Conservation (phyloP, 2,329 filamentous ascomycete genomes). For the Raffaelea albimanens region DNA sequence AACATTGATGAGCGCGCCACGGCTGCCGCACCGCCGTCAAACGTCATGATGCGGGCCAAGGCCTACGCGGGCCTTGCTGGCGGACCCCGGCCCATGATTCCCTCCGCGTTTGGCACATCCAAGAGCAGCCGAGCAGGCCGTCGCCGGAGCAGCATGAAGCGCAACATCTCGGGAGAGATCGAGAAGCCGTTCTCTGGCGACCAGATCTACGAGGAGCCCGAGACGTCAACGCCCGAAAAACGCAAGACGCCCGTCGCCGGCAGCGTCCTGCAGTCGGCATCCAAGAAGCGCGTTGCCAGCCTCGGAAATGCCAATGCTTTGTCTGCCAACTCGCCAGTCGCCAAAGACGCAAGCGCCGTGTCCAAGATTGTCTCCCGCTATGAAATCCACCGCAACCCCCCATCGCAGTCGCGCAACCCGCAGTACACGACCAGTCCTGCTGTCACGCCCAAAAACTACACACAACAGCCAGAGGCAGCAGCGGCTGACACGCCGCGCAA, state of each 20-base stretch:
- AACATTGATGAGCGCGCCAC: slow-evolving; percentile 8
- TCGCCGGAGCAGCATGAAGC: slow-evolving; percentile 56
- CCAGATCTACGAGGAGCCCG: slow-evolving; percentile 84
- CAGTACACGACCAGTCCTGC: slow-evolving; percentile 62
- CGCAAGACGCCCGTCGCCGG: background rate
- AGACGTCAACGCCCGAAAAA: slow-evolving; percentile 26
- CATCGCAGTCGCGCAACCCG: slow-evolving; percentile 72
- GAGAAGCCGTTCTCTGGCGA: slow-evolving; percentile 62
- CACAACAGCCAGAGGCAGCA: background rate
- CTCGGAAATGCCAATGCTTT: slow-evolving; percentile 26
- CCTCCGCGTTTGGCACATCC: background rate
- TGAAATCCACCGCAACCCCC: slow-evolving; percentile 75
- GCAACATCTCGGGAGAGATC: slow-evolving; percentile 62
- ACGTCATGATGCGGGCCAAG: slow-evolving; percentile 21
- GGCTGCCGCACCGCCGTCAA: too few species aligned
- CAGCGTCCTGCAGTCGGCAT: too few species aligned
- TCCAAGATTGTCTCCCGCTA: slow-evolving; percentile 32
- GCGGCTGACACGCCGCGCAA: slow-evolving; percentile 49
- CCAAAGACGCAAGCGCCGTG: background rate
- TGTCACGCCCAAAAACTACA: background rate
- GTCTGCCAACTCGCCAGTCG: slow-evolving; percentile 36
- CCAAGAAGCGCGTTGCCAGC: background rate
- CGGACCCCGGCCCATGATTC: slow-evolving; percentile 16
- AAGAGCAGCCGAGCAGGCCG: slow-evolving; percentile 18
- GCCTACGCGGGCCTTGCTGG: slow-evolving; percentile 30